Conservation (phyloP, 495 filamentous ascomycete species). For the Aspergillus mulundensis region DNA sequence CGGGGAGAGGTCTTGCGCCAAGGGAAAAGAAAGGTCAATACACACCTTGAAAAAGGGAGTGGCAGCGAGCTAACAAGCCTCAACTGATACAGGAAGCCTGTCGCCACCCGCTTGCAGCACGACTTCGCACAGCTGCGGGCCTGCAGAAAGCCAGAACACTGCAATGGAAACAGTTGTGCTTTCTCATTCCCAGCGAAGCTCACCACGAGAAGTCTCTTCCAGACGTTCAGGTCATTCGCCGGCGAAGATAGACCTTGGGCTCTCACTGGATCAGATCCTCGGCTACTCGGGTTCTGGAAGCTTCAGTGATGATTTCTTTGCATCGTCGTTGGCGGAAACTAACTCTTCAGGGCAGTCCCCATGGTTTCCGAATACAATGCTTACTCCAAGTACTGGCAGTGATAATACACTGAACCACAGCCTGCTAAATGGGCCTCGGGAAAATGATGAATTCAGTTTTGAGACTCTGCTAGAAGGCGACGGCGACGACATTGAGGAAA, state of each 20-base stretch:
- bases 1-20: conserved; percentile 38
- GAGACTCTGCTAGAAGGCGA: conserved; percentile 37
- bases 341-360: conserved; percentile 14
- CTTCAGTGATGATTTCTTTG: conserved; percentile 12
- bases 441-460: conserved; percentile 28
- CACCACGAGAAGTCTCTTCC: background rate
- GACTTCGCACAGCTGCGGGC: background rate
- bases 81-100: conserved; percentile 6
- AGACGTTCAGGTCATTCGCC: conserved; percentile 1
- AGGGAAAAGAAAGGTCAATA: conserved; percentile 50
- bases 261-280: conserved; percentile 14
- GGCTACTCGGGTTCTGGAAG: conserved; percentile 6
- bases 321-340: conserved; percentile 14
- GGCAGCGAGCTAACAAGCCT: conserved; percentile 6
- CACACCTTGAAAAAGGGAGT: background rate
- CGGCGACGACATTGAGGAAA: conserved; percentile 58
- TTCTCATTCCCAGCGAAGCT: background rate
- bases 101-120: conserved; percentile 11
- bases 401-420: conserved; percentile 1
- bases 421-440: background rate
- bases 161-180: background rate
- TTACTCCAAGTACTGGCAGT: conserved; percentile 10
- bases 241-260: conserved; percentile 2
- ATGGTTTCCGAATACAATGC: conserved; percentile 16
- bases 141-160: conserved; percentile 9